These are phyloP conservation scores for Lithospermum erythrorhizon DNA, from an alignment of 257 asterid species.

Conservation along the genomic window DNA sequence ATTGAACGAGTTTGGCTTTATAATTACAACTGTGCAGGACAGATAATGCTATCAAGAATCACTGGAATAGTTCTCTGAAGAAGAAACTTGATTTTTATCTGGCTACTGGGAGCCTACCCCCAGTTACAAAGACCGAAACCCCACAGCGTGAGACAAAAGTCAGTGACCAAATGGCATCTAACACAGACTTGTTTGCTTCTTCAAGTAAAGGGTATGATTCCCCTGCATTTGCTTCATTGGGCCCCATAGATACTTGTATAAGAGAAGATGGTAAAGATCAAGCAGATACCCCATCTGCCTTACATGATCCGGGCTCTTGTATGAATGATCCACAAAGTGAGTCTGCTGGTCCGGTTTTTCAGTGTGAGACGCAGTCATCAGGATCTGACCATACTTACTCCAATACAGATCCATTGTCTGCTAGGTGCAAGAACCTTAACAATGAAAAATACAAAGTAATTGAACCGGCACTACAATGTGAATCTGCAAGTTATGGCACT, in stretches of 20 bases:
- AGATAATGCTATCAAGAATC: slow-evolving; percentile 95
- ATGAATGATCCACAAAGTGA: slow-evolving; percentile 22
- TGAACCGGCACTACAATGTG: slow-evolving; percentile 25
- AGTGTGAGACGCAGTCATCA: slow-evolving; percentile 24
- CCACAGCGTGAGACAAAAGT: slow-evolving; percentile 34
- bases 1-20: slow-evolving; percentile 4
- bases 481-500: slow-evolving; percentile 39
- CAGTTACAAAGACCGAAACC: slow-evolving; percentile 35
- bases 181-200: slow-evolving; percentile 18
- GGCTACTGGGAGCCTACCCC: slow-evolving; percentile 87
- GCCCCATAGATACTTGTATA: slow-evolving; percentile 26
- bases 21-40: slow-evolving; percentile 46
- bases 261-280: slow-evolving; percentile 34
- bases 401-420: slow-evolving; percentile 20
- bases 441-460: slow-evolving; percentile 25
- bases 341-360: slow-evolving; percentile 22
- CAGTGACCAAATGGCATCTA: slow-evolving; percentile 24
- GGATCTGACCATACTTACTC: slow-evolving; percentile 20
- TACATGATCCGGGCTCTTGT: slow-evolving; percentile 21
- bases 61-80: slow-evolving; percentile 96
- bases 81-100: slow-evolving; percentile 81
- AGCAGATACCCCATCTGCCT: slow-evolving; percentile 18
- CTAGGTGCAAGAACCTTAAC: slow-evolving; percentile 16
- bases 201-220: slow-evolving; percentile 30
- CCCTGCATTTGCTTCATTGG: slow-evolving; percentile 30